These are phyloP conservation scores for Colletotrichum limetticola DNA, from an alignment of 2,329 filamentous ascomycete species.

Conservation along the genomic window DNA sequence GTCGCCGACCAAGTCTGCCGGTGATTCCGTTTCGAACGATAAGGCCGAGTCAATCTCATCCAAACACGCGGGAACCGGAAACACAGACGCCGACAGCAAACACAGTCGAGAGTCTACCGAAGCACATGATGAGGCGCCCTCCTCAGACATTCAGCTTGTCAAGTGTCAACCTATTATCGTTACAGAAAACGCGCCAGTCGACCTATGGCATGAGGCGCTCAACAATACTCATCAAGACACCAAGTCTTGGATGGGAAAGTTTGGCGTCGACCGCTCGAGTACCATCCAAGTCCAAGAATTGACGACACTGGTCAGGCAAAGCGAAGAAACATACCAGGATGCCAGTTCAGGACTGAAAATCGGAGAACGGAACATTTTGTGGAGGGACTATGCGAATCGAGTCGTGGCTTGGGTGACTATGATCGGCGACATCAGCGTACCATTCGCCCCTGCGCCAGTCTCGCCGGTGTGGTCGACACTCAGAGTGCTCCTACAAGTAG, in stretches of 20 bases:
- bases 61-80: neutral
- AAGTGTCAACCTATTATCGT: neutral
- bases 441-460: neutral
- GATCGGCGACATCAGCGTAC: neutral
- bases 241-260: neutral
- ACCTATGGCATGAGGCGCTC: neutral
- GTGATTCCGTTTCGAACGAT: fast-evolving
- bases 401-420: neutral
- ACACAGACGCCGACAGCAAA: neutral
- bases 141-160: neutral
- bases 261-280: neutral
- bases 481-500: neutral
- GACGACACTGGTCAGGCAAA: neutral
- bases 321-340: neutral
- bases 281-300: neutral
- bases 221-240: neutral
- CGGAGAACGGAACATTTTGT: neutral
- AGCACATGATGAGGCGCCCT: neutral
- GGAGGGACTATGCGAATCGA: neutral
- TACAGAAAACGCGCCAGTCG: neutral
- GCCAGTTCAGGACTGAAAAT: neutral
- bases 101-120: neutral
- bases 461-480: neutral
- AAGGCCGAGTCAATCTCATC: neutral
- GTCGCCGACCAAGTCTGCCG: neutral